Conservation (phyloP, 306 rosid genomes). For the Herpetospermum pedunculosum region DNA sequence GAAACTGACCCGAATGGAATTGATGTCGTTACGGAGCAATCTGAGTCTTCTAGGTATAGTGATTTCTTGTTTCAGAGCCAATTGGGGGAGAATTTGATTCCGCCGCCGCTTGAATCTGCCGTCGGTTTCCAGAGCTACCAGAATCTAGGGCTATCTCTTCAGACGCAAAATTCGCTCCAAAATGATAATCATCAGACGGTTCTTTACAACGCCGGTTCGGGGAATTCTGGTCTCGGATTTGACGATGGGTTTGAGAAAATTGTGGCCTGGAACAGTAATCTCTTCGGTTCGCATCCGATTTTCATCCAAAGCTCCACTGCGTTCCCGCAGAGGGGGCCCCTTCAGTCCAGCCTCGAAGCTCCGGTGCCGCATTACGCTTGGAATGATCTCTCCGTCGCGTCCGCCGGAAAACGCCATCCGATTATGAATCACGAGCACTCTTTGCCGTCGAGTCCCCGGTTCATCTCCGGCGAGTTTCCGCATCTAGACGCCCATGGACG, state of each 20-base stretch:
- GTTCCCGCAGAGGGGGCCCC: constrained; percentile 1
- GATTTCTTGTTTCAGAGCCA: background rate
- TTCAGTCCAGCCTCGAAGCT: constrained; percentile 2
- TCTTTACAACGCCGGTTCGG: background rate
- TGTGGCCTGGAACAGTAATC: background rate
- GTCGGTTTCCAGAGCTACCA: background rate
- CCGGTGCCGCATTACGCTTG: background rate
- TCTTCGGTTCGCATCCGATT: background rate
- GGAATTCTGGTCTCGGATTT: background rate
- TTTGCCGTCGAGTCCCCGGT: background rate
- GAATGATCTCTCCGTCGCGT: background rate
- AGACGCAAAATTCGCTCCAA: background rate
- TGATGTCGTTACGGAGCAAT: background rate
- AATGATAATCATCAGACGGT: background rate
- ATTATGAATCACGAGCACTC: background rate
- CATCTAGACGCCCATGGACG: background rate
- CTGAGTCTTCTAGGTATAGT: background rate
- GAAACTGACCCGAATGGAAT: background rate
- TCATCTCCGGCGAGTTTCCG: background rate
- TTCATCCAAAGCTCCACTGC: background rate
- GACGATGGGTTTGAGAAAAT: constrained; percentile 3
- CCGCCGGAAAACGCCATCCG: background rate
- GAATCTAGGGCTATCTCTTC: background rate
- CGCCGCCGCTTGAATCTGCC: background rate
- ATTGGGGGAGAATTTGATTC: background rate